Percentiles rank a stretch among this genome's conserved stretches.
Conservation (phyloP, 768 basidiomycete genomes). For the Plicaturopsis crispa region DNA sequence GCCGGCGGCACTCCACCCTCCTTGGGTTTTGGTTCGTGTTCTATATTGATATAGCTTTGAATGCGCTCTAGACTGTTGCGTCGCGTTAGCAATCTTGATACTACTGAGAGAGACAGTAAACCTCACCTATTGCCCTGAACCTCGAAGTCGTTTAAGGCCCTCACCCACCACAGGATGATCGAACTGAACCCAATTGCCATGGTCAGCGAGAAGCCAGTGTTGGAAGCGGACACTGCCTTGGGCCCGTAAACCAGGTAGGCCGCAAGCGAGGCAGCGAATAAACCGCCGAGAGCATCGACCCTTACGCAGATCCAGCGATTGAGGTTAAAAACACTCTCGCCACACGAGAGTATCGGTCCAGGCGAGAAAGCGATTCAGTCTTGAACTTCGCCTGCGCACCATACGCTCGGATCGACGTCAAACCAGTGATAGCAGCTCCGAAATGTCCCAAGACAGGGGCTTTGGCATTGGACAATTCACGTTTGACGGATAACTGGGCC, state of each 20-base stretch:
- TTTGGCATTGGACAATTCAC: slow-evolving; percentile 44
- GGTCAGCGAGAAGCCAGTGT: slow-evolving; percentile 35
- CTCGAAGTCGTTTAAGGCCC: slow-evolving; percentile 36
- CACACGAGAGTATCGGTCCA: slow-evolving; percentile 37
- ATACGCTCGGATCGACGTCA: slow-evolving; percentile 50
- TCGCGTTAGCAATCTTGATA: neutral
- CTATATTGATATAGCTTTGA: slow-evolving; percentile 45
- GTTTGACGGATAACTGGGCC: slow-evolving; percentile 48
- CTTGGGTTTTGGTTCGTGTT: slow-evolving; percentile 40
- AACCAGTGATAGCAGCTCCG: slow-evolving; percentile 43
- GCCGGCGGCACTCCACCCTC: slow-evolving; percentile 43
- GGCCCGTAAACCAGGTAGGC: slow-evolving; percentile 41
- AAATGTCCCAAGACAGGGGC: slow-evolving; percentile 44
- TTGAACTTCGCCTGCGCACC: slow-evolving; percentile 39
- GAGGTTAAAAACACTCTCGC: slow-evolving; percentile 36
- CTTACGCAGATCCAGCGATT: slow-evolving; percentile 47
- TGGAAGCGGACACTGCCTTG: slow-evolving; percentile 17
- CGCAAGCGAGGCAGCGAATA: slow-evolving; percentile 42
- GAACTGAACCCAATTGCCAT: slow-evolving; percentile 39
- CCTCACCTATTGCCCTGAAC: slow-evolving; percentile 24
- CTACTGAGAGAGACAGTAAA: neutral
- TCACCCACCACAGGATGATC: slow-evolving; percentile 37
- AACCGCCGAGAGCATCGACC: slow-evolving; percentile 42
- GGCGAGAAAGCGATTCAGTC: slow-evolving; percentile 32
- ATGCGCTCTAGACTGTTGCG: slow-evolving; percentile 35